phyloP scores from a whole-genome alignment of 495 filamentous ascomycete genomes.

The Aspergillus olivimuriae region DNA sequence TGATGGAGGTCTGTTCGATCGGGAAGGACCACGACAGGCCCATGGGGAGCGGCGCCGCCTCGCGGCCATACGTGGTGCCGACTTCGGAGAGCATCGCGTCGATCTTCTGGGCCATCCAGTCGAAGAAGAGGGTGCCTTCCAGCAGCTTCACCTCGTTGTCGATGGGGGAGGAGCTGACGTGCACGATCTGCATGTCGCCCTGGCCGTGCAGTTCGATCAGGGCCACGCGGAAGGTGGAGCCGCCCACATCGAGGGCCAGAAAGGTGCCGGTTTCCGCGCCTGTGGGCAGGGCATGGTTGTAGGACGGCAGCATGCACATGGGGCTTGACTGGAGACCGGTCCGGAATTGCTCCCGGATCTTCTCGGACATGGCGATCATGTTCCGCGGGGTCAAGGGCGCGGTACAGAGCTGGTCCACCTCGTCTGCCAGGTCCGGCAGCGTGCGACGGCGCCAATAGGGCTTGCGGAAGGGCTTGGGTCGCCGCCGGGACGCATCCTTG shows the following conservation, averaged over 20 bases:
- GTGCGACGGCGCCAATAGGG: constrained; percentile 38
- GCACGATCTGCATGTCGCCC: constrained; percentile 45
- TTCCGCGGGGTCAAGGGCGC: constrained; percentile 33
- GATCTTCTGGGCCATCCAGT: constrained; percentile 61
- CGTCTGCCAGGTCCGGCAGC: constrained; percentile 46
- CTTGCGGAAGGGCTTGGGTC: constrained; percentile 29
- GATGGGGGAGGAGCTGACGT: constrained; percentile 45
- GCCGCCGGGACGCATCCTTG: constrained; percentile 29
- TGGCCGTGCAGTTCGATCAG: constrained; percentile 52
- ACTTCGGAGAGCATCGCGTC: constrained; percentile 45
- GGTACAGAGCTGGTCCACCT: constrained; percentile 44
- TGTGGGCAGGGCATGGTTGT: constrained; percentile 54
- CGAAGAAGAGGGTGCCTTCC: constrained; percentile 53
- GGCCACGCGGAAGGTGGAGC: constrained; percentile 60
- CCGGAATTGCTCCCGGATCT: constrained; percentile 53
- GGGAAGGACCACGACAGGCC: constrained; percentile 67
- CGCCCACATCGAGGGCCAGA: constrained; percentile 60
- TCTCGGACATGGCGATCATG: constrained; percentile 49
- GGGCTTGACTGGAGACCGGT: constrained; percentile 47
- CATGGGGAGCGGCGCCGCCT: constrained; percentile 41
- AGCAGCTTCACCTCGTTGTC: constrained; percentile 47
- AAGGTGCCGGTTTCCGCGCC: constrained; percentile 55
- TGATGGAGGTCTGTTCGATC: constrained; percentile 56
- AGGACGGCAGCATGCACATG: constrained; percentile 62
- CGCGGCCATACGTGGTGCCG: constrained; percentile 32